A percentile compares a stretch with the other conserved stretches of the same genome.
Conservation (phyloP, 2,329 filamentous ascomycete species). For the Botrytis squamosa region DNA sequence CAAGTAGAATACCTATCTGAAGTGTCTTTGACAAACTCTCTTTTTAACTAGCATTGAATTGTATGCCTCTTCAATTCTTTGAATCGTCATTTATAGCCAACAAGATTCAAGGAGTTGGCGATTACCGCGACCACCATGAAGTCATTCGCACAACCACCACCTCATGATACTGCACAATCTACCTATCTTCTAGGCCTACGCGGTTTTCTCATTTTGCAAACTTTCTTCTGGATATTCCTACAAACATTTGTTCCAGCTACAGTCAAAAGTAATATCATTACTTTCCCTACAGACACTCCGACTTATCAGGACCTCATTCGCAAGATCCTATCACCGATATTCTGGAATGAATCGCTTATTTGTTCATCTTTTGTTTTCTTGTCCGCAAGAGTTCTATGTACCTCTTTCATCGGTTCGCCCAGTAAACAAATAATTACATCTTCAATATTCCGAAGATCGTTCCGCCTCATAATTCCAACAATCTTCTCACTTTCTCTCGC, state of each 20-base stretch:
- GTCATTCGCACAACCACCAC: neutral
- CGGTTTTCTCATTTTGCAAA: slow-evolving; percentile 36
- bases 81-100: neutral
- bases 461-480: slow-evolving; percentile 45
- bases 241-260: slow-evolving; percentile 46
- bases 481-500: slow-evolving; percentile 44
- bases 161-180: neutral
- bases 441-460: slow-evolving; percentile 44
- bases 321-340: slow-evolving; percentile 46
- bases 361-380: slow-evolving; percentile 48
- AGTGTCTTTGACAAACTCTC: neutral
- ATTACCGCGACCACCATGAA: neutral
- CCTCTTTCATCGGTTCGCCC: slow-evolving; percentile 44
- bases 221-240: slow-evolving; percentile 48
- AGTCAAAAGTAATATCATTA: slow-evolving; percentile 32
- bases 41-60: neutral
- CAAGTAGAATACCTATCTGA: neutral
- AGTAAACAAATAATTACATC: slow-evolving; percentile 41
- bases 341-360: slow-evolving; percentile 47
- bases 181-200: slow-evolving; percentile 19
- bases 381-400: slow-evolving; percentile 44
- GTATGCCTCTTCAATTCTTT: neutral
- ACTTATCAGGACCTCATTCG: slow-evolving; percentile 44
- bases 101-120: neutral
- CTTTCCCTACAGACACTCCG: slow-evolving; percentile 41